phyloP scores from a whole-genome alignment of 129 eudicot species.

The Daucus carota region DH1_v3.0 NC_030383.2:44891001-44891500 shows the following conservation, averaged over 20 bases:
- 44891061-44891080: slow-evolving; percentile 1
- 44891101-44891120: slow-evolving; percentile 6
- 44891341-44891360: slow-evolving; percentile 99
- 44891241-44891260: slow-evolving; percentile 99
- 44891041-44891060: slow-evolving; percentile 86
- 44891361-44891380: slow-evolving; percentile 82
- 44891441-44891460: neutral
- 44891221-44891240: slow-evolving; percentile 82
- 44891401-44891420: neutral
- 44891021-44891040: slow-evolving; percentile 86
- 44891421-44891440: neutral
- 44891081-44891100: neutral
- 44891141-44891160: neutral
- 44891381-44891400: slow-evolving; percentile 12
- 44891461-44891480: neutral
- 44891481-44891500: neutral
- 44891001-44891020: slow-evolving; percentile 52
- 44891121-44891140: neutral
- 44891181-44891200: slow-evolving; percentile 19
- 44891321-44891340: slow-evolving; percentile 49
- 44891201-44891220: slow-evolving; percentile 99
- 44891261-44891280: slow-evolving; percentile 31
- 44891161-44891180: neutral
- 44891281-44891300: slow-evolving; percentile 21
- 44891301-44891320: slow-evolving; percentile 19